A percentile compares a stretch with the other conserved stretches of the same genome.
Evolutionary conservation across 225 moss, liverwort and hornwort genomes (phyloP).

Genomic region (Antitrichia curtipendula): DNA sequence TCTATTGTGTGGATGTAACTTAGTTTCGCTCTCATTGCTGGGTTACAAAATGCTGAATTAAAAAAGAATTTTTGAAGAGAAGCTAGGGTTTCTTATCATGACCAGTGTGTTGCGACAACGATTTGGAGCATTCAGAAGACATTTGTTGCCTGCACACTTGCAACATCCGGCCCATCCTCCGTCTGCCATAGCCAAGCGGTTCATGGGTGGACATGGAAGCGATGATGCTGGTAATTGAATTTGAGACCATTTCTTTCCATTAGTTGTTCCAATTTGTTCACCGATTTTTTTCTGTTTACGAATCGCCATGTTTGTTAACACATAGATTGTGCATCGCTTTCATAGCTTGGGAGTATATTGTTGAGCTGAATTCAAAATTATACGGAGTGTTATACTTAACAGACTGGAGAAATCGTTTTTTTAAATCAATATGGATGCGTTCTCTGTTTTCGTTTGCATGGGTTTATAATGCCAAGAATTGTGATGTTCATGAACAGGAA

Average conservation of each 20-base stretch:
- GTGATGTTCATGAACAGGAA: not conserved
- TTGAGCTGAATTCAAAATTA: not conserved
- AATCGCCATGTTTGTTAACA: not conserved
- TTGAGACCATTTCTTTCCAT: not conserved
- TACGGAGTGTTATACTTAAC: not conserved
- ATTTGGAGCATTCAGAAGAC: not conserved
- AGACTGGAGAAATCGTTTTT: not conserved
- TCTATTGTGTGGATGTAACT: not conserved
- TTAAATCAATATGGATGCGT: not conserved
- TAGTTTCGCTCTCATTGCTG: not conserved
- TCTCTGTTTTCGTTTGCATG: not conserved
- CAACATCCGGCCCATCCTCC: not conserved
- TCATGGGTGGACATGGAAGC: conserved; percentile 17
- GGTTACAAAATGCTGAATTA: not conserved
- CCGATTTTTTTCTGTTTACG: not conserved
- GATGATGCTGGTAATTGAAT: conserved; percentile 12
- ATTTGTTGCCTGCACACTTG: not conserved
- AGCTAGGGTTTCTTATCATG: not conserved
- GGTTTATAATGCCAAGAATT: not conserved
- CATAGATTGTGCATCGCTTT: not conserved
- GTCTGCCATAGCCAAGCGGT: not conserved
- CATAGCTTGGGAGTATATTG: not conserved
- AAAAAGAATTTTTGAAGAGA: not conserved
- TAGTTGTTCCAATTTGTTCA: not conserved
- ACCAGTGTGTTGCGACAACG: not conserved